A percentile compares a stretch with the other conserved stretches of the same genome.
Conservation (phyloP, 768 basidiomycete genomes). For the Psilocybe cyanescens region DNA sequence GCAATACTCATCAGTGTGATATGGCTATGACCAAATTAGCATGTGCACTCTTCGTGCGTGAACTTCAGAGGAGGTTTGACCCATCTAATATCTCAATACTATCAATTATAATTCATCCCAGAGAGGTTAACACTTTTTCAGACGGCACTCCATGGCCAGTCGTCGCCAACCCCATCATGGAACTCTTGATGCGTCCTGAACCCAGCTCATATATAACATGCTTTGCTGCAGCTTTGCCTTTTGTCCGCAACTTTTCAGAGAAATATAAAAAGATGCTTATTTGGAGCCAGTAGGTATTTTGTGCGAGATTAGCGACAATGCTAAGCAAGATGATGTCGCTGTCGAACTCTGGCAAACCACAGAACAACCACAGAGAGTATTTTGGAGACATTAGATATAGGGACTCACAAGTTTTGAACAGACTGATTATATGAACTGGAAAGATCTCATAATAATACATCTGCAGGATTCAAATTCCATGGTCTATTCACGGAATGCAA, state of each 20-base stretch:
- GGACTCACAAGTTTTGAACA: too few relatives aligned
- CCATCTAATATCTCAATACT: conserved; percentile 30
- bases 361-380: conserved; percentile 33
- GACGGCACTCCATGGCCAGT: conserved; percentile 15
- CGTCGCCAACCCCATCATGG: conserved; percentile 21
- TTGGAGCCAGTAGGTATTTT: conserved; percentile 38
- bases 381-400: conserved; percentile 8
- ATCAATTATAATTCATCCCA: conserved; percentile 37
- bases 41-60: conserved; percentile 44
- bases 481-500: too few relatives aligned
- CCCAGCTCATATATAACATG: conserved; percentile 38
- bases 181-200: conserved; percentile 28
- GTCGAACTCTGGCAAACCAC: conserved; percentile 42
- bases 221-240: conserved; percentile 42
- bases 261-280: conserved; percentile 42
- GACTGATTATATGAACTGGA: too few relatives aligned
- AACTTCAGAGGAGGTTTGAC: conserved; percentile 49
- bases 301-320: conserved; percentile 33
- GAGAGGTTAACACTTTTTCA: conserved; percentile 35
- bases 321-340: conserved; percentile 36
- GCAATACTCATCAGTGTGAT: background rate
- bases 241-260: conserved; percentile 32
- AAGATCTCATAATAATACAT: too few relatives aligned
- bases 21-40: conserved; percentile 44
- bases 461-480: too few relatives aligned